A percentile compares a stretch with the other conserved stretches of the same genome.
These are phyloP conservation scores for Eucalyptus decipiens DNA, from an alignment of 345 rosid species.

Conservation along the genomic window DNA sequence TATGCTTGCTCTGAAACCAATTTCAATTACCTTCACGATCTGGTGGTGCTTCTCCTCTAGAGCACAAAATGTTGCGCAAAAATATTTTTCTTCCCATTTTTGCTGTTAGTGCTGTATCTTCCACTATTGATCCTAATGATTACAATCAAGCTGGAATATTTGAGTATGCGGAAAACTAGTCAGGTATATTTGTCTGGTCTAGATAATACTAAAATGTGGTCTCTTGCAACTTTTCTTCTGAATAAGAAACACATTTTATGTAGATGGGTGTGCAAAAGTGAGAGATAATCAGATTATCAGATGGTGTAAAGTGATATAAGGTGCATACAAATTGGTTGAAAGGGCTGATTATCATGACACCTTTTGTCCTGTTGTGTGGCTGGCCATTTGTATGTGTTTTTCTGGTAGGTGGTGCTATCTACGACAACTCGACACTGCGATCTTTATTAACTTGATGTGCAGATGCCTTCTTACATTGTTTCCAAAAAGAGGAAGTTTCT, in stretches of 20 bases:
- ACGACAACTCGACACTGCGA: not conserved
- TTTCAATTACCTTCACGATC: not conserved
- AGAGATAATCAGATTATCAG: not conserved
- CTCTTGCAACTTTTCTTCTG: not conserved
- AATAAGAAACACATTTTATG: not conserved
- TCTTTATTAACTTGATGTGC: not conserved
- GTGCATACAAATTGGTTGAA: not conserved
- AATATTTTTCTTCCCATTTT: not conserved
- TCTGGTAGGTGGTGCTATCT: not conserved
- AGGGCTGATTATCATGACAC: not conserved
- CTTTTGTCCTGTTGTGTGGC: not conserved
- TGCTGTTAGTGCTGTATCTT: not conserved
- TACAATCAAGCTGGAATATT: not conserved
- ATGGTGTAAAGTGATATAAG: not conserved
- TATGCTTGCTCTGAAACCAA: not conserved
- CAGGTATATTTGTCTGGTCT: not conserved
- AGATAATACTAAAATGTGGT: not conserved
- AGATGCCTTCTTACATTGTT: not conserved
- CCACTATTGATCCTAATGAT: not conserved
- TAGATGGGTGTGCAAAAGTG: not conserved
- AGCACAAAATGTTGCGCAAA: not conserved
- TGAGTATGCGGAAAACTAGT: not conserved
- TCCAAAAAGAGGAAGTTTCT: not conserved
- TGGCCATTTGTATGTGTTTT: not conserved
- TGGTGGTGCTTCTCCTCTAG: not conserved